Conservation (phyloP, 2,329 filamentous ascomycete species). For the Cryphonectria radicalis region DNA sequence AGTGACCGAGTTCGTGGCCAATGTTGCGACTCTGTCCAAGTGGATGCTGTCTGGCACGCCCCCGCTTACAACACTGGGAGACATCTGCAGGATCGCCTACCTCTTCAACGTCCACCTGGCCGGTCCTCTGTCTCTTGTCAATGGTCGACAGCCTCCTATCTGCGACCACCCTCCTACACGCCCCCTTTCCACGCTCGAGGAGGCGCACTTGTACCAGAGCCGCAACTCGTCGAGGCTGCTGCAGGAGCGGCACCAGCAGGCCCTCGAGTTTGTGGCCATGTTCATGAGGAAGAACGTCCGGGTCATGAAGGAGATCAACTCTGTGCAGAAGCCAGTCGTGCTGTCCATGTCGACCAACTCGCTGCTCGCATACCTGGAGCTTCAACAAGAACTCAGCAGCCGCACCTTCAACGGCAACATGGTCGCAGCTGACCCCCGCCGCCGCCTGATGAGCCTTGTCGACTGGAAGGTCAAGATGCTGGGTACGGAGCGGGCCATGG, state of each 20-base stretch:
- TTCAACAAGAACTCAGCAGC: slow-evolving; percentile 25
- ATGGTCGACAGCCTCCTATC: slow-evolving; percentile 42
- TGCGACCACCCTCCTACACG: slow-evolving; percentile 39
- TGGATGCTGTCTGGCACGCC: slow-evolving; percentile 52
- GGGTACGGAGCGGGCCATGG: slow-evolving; percentile 25
- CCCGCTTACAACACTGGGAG: slow-evolving; percentile 41
- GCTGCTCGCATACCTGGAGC: slow-evolving; percentile 18
- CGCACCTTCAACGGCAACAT: slow-evolving; percentile 27
- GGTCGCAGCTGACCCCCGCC: slow-evolving; percentile 24
- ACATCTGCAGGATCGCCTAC: slow-evolving; percentile 42
- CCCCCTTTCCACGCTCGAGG: slow-evolving; percentile 40
- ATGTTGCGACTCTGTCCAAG: slow-evolving; percentile 40
- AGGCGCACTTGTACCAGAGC: slow-evolving; percentile 39
- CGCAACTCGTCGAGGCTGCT: slow-evolving; percentile 42
- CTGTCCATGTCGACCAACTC: slow-evolving; percentile 31
- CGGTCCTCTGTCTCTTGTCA: slow-evolving; percentile 39
- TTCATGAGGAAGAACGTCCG: slow-evolving; percentile 56
- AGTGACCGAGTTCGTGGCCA: slow-evolving; percentile 41
- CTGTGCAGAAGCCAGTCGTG: slow-evolving; percentile 36
- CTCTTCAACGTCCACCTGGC: slow-evolving; percentile 46
- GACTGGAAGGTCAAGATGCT: slow-evolving; percentile 21
- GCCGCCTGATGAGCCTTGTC: slow-evolving; percentile 26
- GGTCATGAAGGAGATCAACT: slow-evolving; percentile 32
- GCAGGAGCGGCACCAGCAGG: slow-evolving; percentile 42
- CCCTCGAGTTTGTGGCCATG: slow-evolving; percentile 60